phyloP scores from a whole-genome alignment of 176 grass and related monocot genomes.

The Bromus sterilis region DNA sequence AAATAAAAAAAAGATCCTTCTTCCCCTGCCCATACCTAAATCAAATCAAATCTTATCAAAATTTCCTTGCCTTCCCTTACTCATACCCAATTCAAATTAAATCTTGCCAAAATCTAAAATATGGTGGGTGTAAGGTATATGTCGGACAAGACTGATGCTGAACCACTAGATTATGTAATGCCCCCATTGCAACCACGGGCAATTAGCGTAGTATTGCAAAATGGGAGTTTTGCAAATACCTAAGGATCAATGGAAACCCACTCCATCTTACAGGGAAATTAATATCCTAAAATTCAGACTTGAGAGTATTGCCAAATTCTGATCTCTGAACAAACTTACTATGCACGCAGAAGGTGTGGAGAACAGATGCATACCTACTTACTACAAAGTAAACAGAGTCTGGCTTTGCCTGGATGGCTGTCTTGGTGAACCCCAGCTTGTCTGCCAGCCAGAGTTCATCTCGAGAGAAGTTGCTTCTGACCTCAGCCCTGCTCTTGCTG shows the following conservation, averaged over 20 bases:
- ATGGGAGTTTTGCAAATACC: background rate
- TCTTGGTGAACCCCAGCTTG: slow-evolving; percentile 98
- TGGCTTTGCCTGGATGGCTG: slow-evolving; percentile 88
- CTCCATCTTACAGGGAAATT: background rate
- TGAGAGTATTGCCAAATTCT: too few species aligned
- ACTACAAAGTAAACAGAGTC: slow-evolving; percentile 95
- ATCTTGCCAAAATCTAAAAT: too few species aligned
- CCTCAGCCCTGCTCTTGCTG: slow-evolving; percentile 69
- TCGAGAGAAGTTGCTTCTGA: slow-evolving; percentile 83
- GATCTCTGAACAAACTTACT: background rate
- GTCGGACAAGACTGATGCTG: too few species aligned
- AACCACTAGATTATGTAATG: too few species aligned
- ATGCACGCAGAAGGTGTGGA: background rate
- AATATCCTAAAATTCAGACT: slow-evolving; percentile 4
- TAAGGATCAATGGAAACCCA: background rate
- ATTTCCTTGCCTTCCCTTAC: too few species aligned
- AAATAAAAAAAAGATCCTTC: too few species aligned
- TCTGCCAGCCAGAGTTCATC: slow-evolving; percentile 91
- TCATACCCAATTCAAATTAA: too few species aligned
- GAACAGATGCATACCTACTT: slow-evolving; percentile 37
- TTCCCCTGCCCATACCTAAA: too few species aligned
- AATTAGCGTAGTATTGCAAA: too few species aligned
- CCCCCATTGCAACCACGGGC: too few species aligned
- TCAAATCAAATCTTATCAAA: too few species aligned
- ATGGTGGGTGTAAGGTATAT: too few species aligned